Evolutionary conservation across 345 rosid genomes (phyloP), one percentile per base, ranked within the genome.

Genomic region (Psidium friedrichsthalianum): DNA sequence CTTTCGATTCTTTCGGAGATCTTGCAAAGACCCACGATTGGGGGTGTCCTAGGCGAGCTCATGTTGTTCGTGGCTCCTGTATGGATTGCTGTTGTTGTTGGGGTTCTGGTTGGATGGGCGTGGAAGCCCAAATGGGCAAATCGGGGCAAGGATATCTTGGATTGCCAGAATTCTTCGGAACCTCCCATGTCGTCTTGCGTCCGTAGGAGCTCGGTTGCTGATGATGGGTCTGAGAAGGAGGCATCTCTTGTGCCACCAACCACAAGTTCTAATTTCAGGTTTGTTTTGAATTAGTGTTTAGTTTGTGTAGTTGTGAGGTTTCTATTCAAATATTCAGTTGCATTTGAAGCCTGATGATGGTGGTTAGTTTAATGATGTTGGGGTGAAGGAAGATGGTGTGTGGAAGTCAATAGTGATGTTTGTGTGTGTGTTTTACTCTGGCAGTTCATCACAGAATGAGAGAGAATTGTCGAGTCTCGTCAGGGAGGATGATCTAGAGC

Each of bases 81-180:
- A 2, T 97, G 99, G 98, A 85, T 93, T 86, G 98, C 98, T 51
- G 96, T 96, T 27, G n/a, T 93, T 81, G 87, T 92, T 85, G 99
- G 99, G 59, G 94, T 97, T 78, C 32, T 97, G 57, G 98, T 95
- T 11, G 99, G 99, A 27, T 97, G 99, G 99, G 87, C 95, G 4
- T 97, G 98, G 98, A 93, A 92, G 88, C 99, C 98, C 51, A 93
- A 91, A 76, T 97, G 99, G 99, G 98, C 98, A 2, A 87, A 88
- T 89, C 88, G 92, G 86, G 89, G 89, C 24, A 89, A 90, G 85
- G 91, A 91, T 9, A 86, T 88, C 82, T 84, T 87, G 56, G 92
- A 91, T 61, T 85, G 87, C 42, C 86, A 52, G 86, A 76, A 58
- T 40, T 27, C 87, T 16, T 36, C 61, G 22, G 74, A 58, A 40